phyloP scores from a whole-genome alignment of 768 basidiomycete species.

The Termitomyces sp. region DNA sequence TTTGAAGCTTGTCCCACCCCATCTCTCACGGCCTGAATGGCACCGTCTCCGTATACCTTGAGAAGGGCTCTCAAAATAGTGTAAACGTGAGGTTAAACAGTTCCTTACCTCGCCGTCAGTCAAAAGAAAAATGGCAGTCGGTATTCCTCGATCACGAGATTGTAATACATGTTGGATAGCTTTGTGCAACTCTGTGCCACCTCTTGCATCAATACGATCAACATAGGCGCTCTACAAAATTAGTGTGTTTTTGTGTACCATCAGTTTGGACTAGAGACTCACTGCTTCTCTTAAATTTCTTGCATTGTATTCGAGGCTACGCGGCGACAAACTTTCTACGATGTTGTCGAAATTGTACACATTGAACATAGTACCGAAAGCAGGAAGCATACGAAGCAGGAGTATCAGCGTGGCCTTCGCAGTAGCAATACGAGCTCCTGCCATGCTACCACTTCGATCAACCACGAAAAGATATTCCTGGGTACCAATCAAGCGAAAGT shows the following conservation, averaged over 20 bases:
- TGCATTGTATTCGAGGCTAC: conserved; percentile 29
- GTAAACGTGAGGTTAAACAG: neutral
- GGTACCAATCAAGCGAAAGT: conserved; percentile 32
- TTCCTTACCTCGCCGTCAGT: conserved; percentile 51
- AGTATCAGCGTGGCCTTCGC: conserved; percentile 45
- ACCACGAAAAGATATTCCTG: conserved; percentile 64
- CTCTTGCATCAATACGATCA: conserved; percentile 36
- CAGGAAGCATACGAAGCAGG: conserved; percentile 48
- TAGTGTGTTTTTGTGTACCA: neutral
- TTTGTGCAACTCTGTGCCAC: conserved; percentile 47
- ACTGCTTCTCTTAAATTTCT: conserved; percentile 33
- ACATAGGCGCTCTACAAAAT: conserved; percentile 36
- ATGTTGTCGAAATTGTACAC: conserved; percentile 49
- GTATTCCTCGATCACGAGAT: conserved; percentile 26
- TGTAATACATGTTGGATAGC: conserved; percentile 40
- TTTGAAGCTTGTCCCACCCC: conserved; percentile 29
- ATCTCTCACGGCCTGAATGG: conserved; percentile 20
- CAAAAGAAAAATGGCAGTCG: conserved; percentile 52
- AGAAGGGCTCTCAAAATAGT: neutral
- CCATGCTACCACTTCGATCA: conserved; percentile 59
- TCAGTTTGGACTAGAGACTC: conserved; percentile 15
- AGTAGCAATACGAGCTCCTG: conserved; percentile 33
- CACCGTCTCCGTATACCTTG: conserved; percentile 20
- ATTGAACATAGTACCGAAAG: conserved; percentile 44
- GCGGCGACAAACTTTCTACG: conserved; percentile 29